Evolutionary conservation across 83 land plant genomes (phyloP).

Genomic region (Diphasiastrum complanatum): DNA sequence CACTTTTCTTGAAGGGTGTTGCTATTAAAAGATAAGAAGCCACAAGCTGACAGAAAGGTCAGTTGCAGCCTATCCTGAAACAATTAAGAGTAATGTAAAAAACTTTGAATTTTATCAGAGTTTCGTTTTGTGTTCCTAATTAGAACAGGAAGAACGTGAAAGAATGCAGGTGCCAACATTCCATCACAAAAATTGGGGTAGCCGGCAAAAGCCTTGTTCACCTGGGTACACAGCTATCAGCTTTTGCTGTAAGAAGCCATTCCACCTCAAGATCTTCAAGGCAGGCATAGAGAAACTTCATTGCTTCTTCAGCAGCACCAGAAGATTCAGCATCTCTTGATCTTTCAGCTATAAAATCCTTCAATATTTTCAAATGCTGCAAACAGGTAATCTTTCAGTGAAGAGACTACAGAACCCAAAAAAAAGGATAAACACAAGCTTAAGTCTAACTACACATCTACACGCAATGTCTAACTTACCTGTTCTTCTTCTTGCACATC

Average conservation of each 20-base stretch:
- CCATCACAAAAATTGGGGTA: too few relatives aligned
- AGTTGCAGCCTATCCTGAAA: too few relatives aligned
- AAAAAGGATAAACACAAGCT: not conserved
- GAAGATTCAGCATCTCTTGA: constrained; percentile 1
- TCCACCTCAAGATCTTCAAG: constrained; percentile 10
- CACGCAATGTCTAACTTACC: not conserved
- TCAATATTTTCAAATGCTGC: not conserved
- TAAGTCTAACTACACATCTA: not conserved
- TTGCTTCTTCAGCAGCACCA: constrained; percentile 11
- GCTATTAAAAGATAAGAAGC: too few relatives aligned
- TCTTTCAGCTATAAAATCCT: not conserved
- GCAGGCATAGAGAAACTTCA: constrained; percentile 5
- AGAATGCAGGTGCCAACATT: not conserved
- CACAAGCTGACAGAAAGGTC: too few relatives aligned
- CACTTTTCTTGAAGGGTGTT: too few relatives aligned
- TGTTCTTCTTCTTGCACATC: constrained; percentile 11
- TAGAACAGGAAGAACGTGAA: not conserved
- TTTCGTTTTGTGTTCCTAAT: too few relatives aligned
- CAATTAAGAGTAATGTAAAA: too few relatives aligned
- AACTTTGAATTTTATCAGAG: too few relatives aligned
- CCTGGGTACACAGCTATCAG: not conserved
- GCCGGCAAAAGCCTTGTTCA: not conserved
- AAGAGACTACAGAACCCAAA: not conserved
- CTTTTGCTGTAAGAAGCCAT: not conserved
- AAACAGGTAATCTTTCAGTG: not conserved